Evolutionary conservation across 2,329 filamentous ascomycete genomes (phyloP).

Genomic region (Trichophyton simii): DNA sequence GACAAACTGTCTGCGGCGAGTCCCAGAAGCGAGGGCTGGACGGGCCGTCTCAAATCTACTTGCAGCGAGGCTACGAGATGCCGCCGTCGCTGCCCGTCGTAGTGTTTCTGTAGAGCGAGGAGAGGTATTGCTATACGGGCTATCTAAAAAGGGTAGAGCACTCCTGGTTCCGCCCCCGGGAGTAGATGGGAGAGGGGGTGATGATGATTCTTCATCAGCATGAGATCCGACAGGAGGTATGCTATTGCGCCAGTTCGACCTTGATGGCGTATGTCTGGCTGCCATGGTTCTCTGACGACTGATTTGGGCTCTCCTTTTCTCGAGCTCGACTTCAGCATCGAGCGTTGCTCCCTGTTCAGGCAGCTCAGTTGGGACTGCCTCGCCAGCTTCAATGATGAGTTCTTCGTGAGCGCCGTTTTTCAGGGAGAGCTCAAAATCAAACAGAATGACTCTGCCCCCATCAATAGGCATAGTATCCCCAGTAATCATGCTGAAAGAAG

Average conservation of each 20-base stretch:
- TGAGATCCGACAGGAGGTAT: slow-evolving; percentile 15
- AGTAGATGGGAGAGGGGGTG: slow-evolving; percentile 18
- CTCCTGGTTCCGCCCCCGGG: slow-evolving; percentile 15
- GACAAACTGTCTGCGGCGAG: slow-evolving; percentile 44
- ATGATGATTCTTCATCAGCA: slow-evolving; percentile 16
- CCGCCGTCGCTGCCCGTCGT: slow-evolving; percentile 60
- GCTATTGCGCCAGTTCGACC: slow-evolving; percentile 14
- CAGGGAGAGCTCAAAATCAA: slow-evolving; percentile 59
- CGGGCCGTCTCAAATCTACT: slow-evolving; percentile 10
- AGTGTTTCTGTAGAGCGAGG: slow-evolving; percentile 59
- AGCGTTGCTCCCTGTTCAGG: slow-evolving; percentile 63
- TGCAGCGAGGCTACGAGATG: slow-evolving; percentile 54
- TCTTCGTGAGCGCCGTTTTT: slow-evolving; percentile 45
- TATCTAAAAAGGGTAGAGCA: slow-evolving; percentile 50
- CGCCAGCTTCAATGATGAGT: slow-evolving; percentile 61
- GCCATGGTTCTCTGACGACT: slow-evolving; percentile 43
- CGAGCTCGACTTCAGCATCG: slow-evolving; percentile 66
- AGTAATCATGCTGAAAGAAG: slow-evolving; percentile 44
- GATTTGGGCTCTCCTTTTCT: slow-evolving; percentile 59
- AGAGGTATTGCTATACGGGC: slow-evolving; percentile 59
- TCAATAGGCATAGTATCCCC: slow-evolving; percentile 68
- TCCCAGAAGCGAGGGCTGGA: slow-evolving; percentile 1
- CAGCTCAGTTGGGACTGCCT: slow-evolving; percentile 54
- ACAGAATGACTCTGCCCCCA: slow-evolving; percentile 57
- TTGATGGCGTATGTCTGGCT: not conserved